Base-by-base conservation (phyloP, 2,329 filamentous ascomycete genomes). In the Fusarium coffeatum region DNA sequence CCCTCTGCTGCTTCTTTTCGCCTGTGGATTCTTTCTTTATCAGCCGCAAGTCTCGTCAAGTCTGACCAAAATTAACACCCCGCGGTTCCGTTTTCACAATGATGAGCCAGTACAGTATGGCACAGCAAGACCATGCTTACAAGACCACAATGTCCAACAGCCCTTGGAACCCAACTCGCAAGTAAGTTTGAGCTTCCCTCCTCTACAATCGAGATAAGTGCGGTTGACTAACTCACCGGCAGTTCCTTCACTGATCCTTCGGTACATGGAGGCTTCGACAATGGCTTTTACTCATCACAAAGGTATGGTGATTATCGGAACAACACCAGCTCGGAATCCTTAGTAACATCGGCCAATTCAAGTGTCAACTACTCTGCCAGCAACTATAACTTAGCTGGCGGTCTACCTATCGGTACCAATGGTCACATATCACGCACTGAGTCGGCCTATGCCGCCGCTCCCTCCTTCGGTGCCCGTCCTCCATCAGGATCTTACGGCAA, bases 121-220 rank as follows among this genome's bases (percentile, higher is more conserved):
- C 82, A 46, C 83, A 84, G 69, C 80, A 82, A 74, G 82, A 85
- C 56, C 80, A 83, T 80, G 79, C 81, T 67, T 86, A 85, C 78
- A 83, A 81, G 76, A 80, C 78, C 71, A 78, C 79, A 74, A 80
- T 82, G 77, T 78, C 83, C 66, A 82, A 81, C 77, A 81, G 83
- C 72, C 81, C 83, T 61, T 87, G 85, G 85, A 82, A 82, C 69
- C 76, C 83, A 69, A 79, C 82, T 71, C 84, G 83, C 79, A 88
- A 85, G 86, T 88, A 83, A 82, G 84, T 79, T 48, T 27, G 55
- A 55, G 55, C 61, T 48, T 37, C 34, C 57, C 50, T 45, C 55
- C 37, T 57, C 59, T 50, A 42, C 64, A 12, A 27, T 43, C 32
- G 40, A 32, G 28, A 40, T 59, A 46, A 55, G 45, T 25, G 59